Conservation (phyloP, 441 rosid genomes). For the Pelargonium myrrhifolium region DNA sequence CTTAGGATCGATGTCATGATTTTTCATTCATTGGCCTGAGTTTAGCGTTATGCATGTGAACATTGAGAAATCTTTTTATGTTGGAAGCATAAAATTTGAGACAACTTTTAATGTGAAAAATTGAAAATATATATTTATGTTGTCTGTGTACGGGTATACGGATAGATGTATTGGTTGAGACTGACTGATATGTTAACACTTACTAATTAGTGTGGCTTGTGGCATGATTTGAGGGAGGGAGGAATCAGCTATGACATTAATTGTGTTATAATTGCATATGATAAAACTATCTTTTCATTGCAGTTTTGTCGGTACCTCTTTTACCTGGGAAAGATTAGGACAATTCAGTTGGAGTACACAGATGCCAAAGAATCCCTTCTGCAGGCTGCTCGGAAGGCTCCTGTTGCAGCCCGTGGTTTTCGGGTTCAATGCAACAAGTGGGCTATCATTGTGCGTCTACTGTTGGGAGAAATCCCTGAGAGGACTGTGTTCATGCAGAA, state of each 20-base stretch:
- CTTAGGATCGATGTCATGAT: too few relatives aligned
- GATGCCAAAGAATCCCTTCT: constrained; percentile 75
- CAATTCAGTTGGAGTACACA: constrained; percentile 70
- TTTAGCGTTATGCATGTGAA: too few relatives aligned
- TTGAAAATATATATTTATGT: too few relatives aligned
- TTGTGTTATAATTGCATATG: not conserved
- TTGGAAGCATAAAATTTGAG: too few relatives aligned
- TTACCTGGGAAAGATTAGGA: constrained; percentile 68
- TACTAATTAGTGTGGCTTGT: too few relatives aligned
- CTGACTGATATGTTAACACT: too few relatives aligned
- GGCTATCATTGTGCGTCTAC: constrained; percentile 56
- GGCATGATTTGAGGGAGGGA: too few relatives aligned
- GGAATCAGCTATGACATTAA: not conserved
- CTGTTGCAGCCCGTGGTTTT: constrained; percentile 60
- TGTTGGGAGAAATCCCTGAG: constrained; percentile 71
- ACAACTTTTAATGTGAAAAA: too few relatives aligned
- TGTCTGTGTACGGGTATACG: too few relatives aligned
- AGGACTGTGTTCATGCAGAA: constrained; percentile 68
- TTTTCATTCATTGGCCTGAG: too few relatives aligned
- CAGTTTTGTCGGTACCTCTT: constrained; percentile 72
- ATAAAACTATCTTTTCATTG: constrained; percentile 17
- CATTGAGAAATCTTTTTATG: too few relatives aligned
- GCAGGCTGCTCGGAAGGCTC: constrained; percentile 74
- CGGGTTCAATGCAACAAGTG: constrained; percentile 74
- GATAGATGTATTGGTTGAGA: too few relatives aligned